Evolutionary conservation across 2,329 filamentous ascomycete species (phyloP), one percentile per base, ranked within the genome.

Genomic region (Decorospora gaudefroyi): DNA sequence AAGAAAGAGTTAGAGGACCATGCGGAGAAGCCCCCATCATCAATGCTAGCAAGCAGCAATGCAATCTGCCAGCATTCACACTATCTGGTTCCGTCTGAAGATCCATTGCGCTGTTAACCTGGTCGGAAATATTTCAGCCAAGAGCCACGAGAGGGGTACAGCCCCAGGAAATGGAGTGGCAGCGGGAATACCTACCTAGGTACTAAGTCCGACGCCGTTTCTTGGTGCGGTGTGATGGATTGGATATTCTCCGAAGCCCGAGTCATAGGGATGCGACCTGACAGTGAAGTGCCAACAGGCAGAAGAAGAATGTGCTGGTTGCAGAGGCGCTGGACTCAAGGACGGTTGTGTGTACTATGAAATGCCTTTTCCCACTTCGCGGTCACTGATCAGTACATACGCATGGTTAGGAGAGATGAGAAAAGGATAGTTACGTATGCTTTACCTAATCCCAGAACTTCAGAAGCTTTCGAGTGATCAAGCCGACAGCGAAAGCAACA

Each of bases 321-420:
- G n/a, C 33, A 22, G 19, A 10, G 15, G 22, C 15, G 33, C 22
- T 26, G 15, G 15, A 36, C 22, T 18, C 22, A n/a, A 15, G n/a
- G n/a, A n/a, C n/a, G n/a, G n/a, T n/a, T n/a, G 11, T 26, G 33
- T 21, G 33, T 33, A 33, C 18, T 11, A 12, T 21, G 19, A n/a
- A 19, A 33, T 22, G 8, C 13, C 19, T 12, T 33, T 12, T 19
- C 17, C n/a, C 31, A 18, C 31, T 19, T 33, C 22, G 31, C 19
- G 18, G 31, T 12, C 18, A 36, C 33, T 36, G 33, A 36, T 26
- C 33, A 36, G 33, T 36, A 36, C 23, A 36, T 23, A 26, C n/a
- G n/a, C n/a, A n/a, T n/a, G n/a, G n/a, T n/a, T 23, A 17, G 8
- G 22, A 12, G 21, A 36, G 7, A 26, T 36, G 11, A 11, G 9